A percentile compares a stretch with the other conserved stretches of the same genome.
phyloP scores from a whole-genome alignment of 441 rosid genomes.

The Viola pubescens region DNA sequence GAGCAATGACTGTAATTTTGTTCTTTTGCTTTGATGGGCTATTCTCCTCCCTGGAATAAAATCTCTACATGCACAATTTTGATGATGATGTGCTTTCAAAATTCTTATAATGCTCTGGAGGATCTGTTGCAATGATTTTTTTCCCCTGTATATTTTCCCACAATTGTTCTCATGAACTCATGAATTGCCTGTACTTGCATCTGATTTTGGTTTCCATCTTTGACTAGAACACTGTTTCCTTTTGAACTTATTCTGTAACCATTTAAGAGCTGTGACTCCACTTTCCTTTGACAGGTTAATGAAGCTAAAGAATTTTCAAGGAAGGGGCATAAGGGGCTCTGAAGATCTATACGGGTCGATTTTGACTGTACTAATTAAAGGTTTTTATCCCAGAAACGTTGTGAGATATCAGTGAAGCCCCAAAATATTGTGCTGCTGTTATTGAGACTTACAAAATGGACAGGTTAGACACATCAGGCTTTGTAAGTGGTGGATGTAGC shows the following conservation, averaged over 20 bases:
- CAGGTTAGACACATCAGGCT: slow-evolving; percentile 81
- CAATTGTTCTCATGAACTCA: too few species aligned
- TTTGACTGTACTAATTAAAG: slow-evolving; percentile 31
- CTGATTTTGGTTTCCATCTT: too few species aligned
- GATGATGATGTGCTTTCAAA: too few species aligned
- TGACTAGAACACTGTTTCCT: neutral
- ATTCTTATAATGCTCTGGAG: too few species aligned
- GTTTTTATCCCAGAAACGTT: slow-evolving; percentile 50
- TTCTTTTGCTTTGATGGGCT: too few species aligned
- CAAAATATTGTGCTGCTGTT: slow-evolving; percentile 14
- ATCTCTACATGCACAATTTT: too few species aligned
- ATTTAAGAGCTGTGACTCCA: neutral
- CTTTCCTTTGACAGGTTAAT: slow-evolving; percentile 33
- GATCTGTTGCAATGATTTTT: too few species aligned
- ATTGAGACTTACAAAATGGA: slow-evolving; percentile 44
- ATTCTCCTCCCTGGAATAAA: too few species aligned
- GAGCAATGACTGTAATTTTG: too few species aligned
- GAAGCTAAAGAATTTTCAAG: slow-evolving; percentile 27
- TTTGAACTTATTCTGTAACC: neutral
- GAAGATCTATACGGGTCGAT: slow-evolving; percentile 22
- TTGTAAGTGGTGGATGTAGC: slow-evolving; percentile 71
- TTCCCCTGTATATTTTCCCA: too few species aligned
- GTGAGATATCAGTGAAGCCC: slow-evolving; percentile 30
- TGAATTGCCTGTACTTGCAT: too few species aligned
- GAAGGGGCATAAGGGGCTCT: slow-evolving; percentile 39